Evolutionary conservation across 352 stramenopile species (phyloP).

Genomic region (Peronospora destructor): DNA sequence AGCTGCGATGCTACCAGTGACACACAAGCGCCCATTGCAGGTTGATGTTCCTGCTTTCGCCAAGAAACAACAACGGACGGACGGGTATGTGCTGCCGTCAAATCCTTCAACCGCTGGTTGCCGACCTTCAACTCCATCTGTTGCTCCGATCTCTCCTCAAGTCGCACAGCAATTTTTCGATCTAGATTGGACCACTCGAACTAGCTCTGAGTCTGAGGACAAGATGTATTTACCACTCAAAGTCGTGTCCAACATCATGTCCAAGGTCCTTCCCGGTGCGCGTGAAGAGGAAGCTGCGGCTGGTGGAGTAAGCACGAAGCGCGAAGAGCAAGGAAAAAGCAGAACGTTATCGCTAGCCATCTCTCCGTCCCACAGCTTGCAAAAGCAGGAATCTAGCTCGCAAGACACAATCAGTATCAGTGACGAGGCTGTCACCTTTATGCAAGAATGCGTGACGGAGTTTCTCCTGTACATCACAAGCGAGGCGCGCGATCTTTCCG

Average conservation of each 20-base stretch:
- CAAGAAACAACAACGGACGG: constrained; percentile 27
- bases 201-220: constrained; percentile 56
- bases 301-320: constrained; percentile 3
- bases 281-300: not conserved
- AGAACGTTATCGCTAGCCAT: constrained; percentile 7
- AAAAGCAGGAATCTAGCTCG: constrained; percentile 7
- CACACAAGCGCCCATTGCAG: constrained; percentile 27
- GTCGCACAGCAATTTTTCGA: constrained; percentile 66
- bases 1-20: constrained; percentile 11
- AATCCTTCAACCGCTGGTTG: constrained; percentile 2
- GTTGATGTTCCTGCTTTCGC: constrained; percentile 14
- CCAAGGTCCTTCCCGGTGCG: constrained; percentile 32
- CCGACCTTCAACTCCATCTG: constrained; percentile 7
- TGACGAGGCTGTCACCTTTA: constrained; percentile 66
- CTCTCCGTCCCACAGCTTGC: constrained; percentile 1
- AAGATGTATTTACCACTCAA: constrained; percentile 74
- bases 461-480: constrained; percentile 81
- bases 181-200: constrained; percentile 48
- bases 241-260: constrained; percentile 71
- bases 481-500: constrained; percentile 59
- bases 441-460: constrained; percentile 83
- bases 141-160: constrained; percentile 40
- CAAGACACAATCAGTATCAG: constrained; percentile 54
- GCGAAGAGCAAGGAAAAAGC: constrained; percentile 3
- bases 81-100: not conserved